Base-by-base conservation (phyloP, 2,329 filamentous ascomycete species). In the Basipetospora chlamydospora region DNA sequence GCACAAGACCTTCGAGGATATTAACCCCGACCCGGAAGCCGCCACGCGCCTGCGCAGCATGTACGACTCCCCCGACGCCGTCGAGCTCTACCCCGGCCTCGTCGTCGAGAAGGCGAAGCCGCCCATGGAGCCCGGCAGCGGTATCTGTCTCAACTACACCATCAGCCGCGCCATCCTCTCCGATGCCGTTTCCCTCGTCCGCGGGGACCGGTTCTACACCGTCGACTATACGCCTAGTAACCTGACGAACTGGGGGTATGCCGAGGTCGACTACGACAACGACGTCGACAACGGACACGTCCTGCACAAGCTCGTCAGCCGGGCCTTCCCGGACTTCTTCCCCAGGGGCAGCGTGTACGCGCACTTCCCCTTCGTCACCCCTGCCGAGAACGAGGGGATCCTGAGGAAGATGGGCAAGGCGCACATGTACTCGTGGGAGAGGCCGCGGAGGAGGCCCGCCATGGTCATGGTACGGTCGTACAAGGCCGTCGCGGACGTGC, bases 201-300 rank as follows among this genome's bases (percentile, higher is more conserved):
- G 74, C 15, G 70, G 71, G 13, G 74, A 79, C 44, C 59, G 74
- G 13, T 75, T 77, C 55, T 76, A 75, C 52, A 77, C 73, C 2
- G 42, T 51, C 5, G 74, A 79, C 49, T 77, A 67, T 44, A 66
- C 70, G 2, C 49, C 75, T 0, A 63, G 64, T 25, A 75, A 70
- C 43, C 53, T 82, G 33, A 80, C 77, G 3, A 79, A 77, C 50
- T 81, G 74, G 74, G 77, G 77, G 35, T 77, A 63, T 35, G 43
- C 35, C 17, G 66, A 73, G 43, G 66, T 62, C 28, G 61, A 70
- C 12, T 70, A 63, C 28, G 73, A 80, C 43, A 49, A 60, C 9
- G 64, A 59, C 37, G 58, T 79, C 33, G 66, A 79, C 46, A 67
- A 79, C 44, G 75, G 76, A 15, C 73, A 69, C 45, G 67, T 80